Percentiles rank a stretch among this genome's conserved stretches.
Evolutionary conservation across 768 basidiomycete genomes (phyloP).

Genomic region (Lactarius psammicola): DNA sequence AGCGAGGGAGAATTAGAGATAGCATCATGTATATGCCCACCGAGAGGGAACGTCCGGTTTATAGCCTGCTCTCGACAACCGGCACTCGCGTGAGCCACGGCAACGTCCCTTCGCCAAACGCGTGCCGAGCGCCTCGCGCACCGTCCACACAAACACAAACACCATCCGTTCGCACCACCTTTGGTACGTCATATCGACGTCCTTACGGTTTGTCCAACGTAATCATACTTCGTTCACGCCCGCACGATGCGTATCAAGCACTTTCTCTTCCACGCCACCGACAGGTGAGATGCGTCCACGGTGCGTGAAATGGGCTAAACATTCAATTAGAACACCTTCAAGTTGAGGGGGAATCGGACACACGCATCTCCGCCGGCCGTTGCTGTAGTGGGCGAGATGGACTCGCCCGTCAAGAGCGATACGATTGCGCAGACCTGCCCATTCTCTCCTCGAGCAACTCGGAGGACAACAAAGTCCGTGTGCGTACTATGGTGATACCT

Average conservation of each 20-base stretch:
- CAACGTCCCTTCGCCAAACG: slow-evolving; percentile 70
- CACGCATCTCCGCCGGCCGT: slow-evolving; percentile 85
- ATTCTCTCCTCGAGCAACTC: not conserved
- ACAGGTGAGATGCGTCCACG: slow-evolving; percentile 80
- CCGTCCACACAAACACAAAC: slow-evolving; percentile 76
- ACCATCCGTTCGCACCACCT: slow-evolving; percentile 69
- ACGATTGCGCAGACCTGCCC: slow-evolving; percentile 80
- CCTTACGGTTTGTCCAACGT: slow-evolving; percentile 77
- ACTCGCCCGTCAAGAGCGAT: slow-evolving; percentile 70
- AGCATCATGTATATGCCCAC: no score
- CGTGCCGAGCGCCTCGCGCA: slow-evolving; percentile 78
- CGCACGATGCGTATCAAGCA: slow-evolving; percentile 89
- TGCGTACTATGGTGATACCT: no score
- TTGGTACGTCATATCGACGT: slow-evolving; percentile 84
- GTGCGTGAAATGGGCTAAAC: slow-evolving; percentile 62
- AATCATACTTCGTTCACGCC: slow-evolving; percentile 85
- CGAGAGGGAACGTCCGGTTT: not conserved
- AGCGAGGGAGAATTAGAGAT: no score
- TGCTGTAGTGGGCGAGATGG: slow-evolving; percentile 73
- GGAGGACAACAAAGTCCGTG: no score
- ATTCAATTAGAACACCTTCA: not conserved
- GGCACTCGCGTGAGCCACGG: slow-evolving; percentile 55
- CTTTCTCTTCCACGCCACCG: slow-evolving; percentile 90
- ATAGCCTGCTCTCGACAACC: slow-evolving; percentile 57
- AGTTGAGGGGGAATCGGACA: no score